phyloP scores from a whole-genome alignment of 2,329 filamentous ascomycete species.

The Gyromitra esculenta region DNA sequence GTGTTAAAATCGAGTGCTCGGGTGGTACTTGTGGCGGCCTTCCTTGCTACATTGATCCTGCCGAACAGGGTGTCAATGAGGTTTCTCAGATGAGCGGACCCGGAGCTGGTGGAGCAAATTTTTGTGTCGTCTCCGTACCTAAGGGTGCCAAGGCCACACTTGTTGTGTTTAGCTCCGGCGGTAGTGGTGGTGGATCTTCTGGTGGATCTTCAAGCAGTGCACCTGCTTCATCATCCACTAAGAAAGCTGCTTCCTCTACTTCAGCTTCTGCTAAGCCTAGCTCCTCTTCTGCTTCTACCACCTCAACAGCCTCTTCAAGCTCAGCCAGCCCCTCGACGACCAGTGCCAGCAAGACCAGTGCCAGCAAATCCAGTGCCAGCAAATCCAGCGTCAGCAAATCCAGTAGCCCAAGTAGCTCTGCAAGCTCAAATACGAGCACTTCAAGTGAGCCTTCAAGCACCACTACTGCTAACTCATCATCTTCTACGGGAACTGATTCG shows the following conservation, averaged over 20 bases:
- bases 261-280: slow-evolving; percentile 17
- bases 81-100: slow-evolving; percentile 68
- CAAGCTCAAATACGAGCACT: slow-evolving; percentile 40
- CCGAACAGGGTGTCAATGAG: slow-evolving; percentile 66
- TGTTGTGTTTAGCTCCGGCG: slow-evolving; percentile 67
- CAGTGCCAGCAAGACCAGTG: slow-evolving; percentile 12
- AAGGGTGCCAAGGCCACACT: slow-evolving; percentile 74
- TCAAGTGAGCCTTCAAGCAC: slow-evolving; percentile 48
- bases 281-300: slow-evolving; percentile 14
- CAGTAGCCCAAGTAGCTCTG: slow-evolving; percentile 22
- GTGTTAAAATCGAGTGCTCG: slow-evolving; percentile 75
- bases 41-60: slow-evolving; percentile 77
- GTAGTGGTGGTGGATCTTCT: slow-evolving; percentile 59
- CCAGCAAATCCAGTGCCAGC: not conserved
- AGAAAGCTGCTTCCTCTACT: not conserved
- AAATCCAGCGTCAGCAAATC: slow-evolving; percentile 17
- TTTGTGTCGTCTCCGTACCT: slow-evolving; percentile 80
- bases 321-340: not conserved
- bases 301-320: slow-evolving; percentile 1
- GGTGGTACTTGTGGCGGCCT: slow-evolving; percentile 74
- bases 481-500: slow-evolving; percentile 43
- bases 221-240: slow-evolving; percentile 44
- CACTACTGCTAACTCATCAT: slow-evolving; percentile 30
- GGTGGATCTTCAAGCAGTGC: slow-evolving; percentile 12
- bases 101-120: slow-evolving; percentile 74